Evolutionary conservation across 1,284 basidiomycete genomes (phyloP).

Genomic region (Ganoderma meredithae): DNA sequence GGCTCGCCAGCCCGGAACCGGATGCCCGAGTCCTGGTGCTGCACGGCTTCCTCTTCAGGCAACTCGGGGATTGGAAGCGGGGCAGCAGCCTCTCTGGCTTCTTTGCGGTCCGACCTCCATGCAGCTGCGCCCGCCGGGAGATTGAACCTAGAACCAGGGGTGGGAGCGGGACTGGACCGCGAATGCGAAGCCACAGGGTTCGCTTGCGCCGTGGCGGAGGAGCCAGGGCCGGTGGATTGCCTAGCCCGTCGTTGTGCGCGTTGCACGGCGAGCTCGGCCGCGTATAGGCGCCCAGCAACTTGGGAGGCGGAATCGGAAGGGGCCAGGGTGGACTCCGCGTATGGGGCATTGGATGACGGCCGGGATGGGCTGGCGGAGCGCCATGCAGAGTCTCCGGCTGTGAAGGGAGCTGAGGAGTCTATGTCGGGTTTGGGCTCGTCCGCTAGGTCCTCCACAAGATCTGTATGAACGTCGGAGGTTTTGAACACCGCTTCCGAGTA

Average conservation of each 20-base stretch:
- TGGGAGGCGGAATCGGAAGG: slow-evolving; percentile 28
- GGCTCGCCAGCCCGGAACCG: slow-evolving; percentile 27
- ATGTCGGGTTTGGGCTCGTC: slow-evolving; percentile 17
- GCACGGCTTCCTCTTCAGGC: slow-evolving; percentile 22
- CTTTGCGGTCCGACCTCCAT: slow-evolving; percentile 19
- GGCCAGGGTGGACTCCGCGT: slow-evolving; percentile 19
- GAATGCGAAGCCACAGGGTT: neutral
- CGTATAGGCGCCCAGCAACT: slow-evolving; percentile 27
- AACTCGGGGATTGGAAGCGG: slow-evolving; percentile 24
- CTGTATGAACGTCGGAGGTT: slow-evolving; percentile 1
- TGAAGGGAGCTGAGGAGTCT: neutral
- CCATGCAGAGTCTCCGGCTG: slow-evolving; percentile 5
- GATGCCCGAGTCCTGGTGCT: slow-evolving; percentile 32
- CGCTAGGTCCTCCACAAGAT: slow-evolving; percentile 24
- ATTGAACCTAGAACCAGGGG: slow-evolving; percentile 8
- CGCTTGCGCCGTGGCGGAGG: neutral
- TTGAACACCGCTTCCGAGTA: neutral
- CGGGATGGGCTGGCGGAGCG: slow-evolving; percentile 9
- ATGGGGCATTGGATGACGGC: slow-evolving; percentile 2
- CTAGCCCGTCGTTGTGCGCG: neutral
- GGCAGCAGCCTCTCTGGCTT: neutral
- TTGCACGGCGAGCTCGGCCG: slow-evolving; percentile 21
- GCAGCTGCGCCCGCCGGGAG: slow-evolving; percentile 4
- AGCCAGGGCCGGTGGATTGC: neutral
- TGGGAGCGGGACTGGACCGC: neutral